phyloP scores from a whole-genome alignment of 257 asterid genomes.

The Plantago major region DNA sequence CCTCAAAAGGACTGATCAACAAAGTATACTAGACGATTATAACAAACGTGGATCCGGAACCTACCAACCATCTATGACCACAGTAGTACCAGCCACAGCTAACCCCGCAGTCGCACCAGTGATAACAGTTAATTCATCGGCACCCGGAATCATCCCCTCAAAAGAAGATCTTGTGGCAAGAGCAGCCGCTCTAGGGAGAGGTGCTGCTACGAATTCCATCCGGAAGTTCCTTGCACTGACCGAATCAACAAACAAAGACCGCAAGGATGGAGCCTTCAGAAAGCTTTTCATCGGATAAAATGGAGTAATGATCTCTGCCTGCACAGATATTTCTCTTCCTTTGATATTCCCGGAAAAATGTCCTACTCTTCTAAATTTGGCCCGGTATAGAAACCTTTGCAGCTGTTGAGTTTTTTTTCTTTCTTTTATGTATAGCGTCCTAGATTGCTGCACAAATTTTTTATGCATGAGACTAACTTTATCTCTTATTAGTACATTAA shows the following conservation, averaged over 20 bases:
- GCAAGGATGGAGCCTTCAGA: constrained; percentile 88
- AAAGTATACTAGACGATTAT: constrained; percentile 84
- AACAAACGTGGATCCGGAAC: constrained; percentile 83
- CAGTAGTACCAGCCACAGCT: constrained; percentile 40
- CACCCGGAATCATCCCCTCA: constrained; percentile 58
- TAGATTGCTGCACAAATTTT: no score
- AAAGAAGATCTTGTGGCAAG: constrained; percentile 91
- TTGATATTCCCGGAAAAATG: background rate
- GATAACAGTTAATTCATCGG: constrained; percentile 29
- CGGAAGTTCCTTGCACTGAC: constrained; percentile 87
- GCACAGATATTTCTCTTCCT: constrained; percentile 17
- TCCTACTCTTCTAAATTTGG: no score
- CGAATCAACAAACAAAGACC: constrained; percentile 81
- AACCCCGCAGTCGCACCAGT: constrained; percentile 38
- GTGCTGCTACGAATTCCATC: constrained; percentile 91
- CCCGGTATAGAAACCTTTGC: no score
- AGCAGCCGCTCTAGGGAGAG: constrained; percentile 98
- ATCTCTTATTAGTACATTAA: no score
- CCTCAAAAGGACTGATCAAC: constrained; percentile 88
- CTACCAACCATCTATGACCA: constrained; percentile 48
- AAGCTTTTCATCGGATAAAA: constrained; percentile 82
- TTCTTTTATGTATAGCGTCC: no score
- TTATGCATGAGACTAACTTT: no score
- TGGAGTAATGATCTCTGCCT: constrained; percentile 9
- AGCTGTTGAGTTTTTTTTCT: no score